These are phyloP conservation scores for Oryza brachyantha DNA, from an alignment of 176 grass and related monocot genomes.

Conservation along the genomic window DNA sequence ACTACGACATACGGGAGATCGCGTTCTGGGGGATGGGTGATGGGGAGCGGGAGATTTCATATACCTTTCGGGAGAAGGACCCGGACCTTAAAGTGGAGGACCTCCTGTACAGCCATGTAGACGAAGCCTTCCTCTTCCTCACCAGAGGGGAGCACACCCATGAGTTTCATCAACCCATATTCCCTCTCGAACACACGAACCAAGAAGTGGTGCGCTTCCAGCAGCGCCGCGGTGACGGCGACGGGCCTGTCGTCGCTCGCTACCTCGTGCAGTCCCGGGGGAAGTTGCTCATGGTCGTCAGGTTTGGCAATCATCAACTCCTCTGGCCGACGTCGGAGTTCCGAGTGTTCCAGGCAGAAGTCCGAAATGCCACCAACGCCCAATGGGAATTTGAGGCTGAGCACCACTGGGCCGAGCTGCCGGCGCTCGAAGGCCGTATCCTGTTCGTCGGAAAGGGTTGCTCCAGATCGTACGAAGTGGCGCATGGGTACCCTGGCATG, in stretches of 20 bases:
- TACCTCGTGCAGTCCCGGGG: too few relatives aligned
- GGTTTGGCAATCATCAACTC: too few relatives aligned
- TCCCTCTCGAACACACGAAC: too few relatives aligned
- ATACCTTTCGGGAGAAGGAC: rapidly evolving
- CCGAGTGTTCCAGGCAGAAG: not conserved
- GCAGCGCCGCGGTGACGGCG: not conserved
- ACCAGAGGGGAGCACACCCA: not conserved
- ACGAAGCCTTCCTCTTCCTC: slow-evolving; percentile 16
- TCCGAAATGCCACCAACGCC: too few relatives aligned
- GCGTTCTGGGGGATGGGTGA: not conserved
- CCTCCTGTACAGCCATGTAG: not conserved
- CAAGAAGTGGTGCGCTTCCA: too few relatives aligned
- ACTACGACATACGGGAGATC: not conserved
- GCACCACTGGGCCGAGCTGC: too few relatives aligned
- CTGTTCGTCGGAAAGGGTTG: too few relatives aligned
- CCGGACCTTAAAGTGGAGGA: not conserved
- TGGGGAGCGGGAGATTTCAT: rapidly evolving
- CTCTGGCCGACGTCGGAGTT: not conserved
- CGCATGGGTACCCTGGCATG: too few relatives aligned
- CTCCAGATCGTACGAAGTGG: too few relatives aligned
- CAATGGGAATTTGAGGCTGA: too few relatives aligned
- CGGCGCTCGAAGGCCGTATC: too few relatives aligned
- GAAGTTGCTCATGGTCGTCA: not conserved
- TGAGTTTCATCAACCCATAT: not conserved
- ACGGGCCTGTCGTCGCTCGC: too few relatives aligned